Evolutionary conservation across 495 filamentous ascomycete genomes (phyloP), one percentile per base, ranked within the genome.

Genomic region (Talaromyces nanjingensis): DNA sequence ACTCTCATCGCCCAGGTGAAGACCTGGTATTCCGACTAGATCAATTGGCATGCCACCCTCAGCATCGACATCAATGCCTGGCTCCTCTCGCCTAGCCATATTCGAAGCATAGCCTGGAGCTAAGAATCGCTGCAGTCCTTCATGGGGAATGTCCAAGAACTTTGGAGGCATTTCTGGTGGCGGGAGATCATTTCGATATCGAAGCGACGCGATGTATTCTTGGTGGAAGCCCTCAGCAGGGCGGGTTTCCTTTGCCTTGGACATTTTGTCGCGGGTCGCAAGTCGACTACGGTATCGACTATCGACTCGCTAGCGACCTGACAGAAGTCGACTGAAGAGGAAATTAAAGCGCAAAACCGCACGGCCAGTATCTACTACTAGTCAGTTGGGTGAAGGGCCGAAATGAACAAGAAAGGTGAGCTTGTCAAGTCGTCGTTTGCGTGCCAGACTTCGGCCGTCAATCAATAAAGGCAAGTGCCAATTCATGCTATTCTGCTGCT

Each of bases 11-110:
- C 93, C 93, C 66, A 98, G 85, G 71, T 98, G 97, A 52, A 98
- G 85, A 0, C 92, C 90, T 6, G 96, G 96, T 74, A 98, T 88
- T 66, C 96, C 94, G 52, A 97, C 89, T 53, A 98, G 78, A 73
- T 98, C 93, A 73, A 98, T 86, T 45, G 91, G 91, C 93, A 98
- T 97, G 39, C 96, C 94, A 64, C 97, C 85, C 79, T 98, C 96
- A 20, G 92, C 93, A 85, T 98, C 96, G 22, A 92, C 92, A 74
- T 98, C 94, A 60, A 98, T 92, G 65, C 96, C 97, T 4, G 96
- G 78, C n/a, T 92, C 87, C 77, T 98, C 93, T 65, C 96, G 91
- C 66, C 92, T 83, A 1, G 91, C 91, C 64, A 98, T 76, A 59
- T 91, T 87, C 33, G 92, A 93, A 25, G 91, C 90, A 77, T 96